A percentile compares a stretch with the other conserved stretches of the same genome.
Conservation (phyloP, 352 stramenopile genomes). For the Globisporangium apiculatum region DNA sequence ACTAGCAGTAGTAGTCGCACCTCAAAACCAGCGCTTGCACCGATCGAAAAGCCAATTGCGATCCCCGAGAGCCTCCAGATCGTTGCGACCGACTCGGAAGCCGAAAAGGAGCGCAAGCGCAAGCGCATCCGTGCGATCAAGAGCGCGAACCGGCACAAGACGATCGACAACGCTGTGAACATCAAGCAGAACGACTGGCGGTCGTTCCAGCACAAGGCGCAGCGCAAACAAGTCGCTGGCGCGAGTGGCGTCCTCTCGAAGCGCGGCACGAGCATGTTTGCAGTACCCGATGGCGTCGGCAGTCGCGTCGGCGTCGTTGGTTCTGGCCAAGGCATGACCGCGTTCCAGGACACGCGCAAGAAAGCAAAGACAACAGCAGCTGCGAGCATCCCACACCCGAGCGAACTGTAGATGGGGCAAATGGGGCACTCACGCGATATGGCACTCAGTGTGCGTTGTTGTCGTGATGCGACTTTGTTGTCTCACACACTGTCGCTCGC, state of each 20-base stretch:
- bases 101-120: constrained; percentile 81
- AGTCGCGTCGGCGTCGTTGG: constrained; percentile 84
- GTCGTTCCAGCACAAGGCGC: constrained; percentile 75
- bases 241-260: constrained; percentile 68
- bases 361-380: constrained; percentile 37
- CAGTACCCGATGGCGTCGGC: constrained; percentile 74
- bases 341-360: constrained; percentile 63
- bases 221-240: constrained; percentile 67
- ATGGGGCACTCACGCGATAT: no score
- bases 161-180: constrained; percentile 79
- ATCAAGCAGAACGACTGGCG: constrained; percentile 84
- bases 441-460: no score
- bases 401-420: no score
- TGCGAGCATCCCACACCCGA: no score
- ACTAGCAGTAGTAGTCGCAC: no score
- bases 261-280: constrained; percentile 86
- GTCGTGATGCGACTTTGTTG: no score
- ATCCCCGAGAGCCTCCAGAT: constrained; percentile 85
- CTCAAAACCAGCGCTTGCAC: constrained; percentile 26
- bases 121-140: constrained; percentile 81
- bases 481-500: no score
- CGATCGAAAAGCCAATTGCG: constrained; percentile 69
- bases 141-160: constrained; percentile 83
- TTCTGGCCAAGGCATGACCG: constrained; percentile 85
- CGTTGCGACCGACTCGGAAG: constrained; percentile 75